These are phyloP conservation scores for Pseudonectria buxi DNA, from an alignment of 2,329 filamentous ascomycete genomes.

Conservation along the genomic window DNA sequence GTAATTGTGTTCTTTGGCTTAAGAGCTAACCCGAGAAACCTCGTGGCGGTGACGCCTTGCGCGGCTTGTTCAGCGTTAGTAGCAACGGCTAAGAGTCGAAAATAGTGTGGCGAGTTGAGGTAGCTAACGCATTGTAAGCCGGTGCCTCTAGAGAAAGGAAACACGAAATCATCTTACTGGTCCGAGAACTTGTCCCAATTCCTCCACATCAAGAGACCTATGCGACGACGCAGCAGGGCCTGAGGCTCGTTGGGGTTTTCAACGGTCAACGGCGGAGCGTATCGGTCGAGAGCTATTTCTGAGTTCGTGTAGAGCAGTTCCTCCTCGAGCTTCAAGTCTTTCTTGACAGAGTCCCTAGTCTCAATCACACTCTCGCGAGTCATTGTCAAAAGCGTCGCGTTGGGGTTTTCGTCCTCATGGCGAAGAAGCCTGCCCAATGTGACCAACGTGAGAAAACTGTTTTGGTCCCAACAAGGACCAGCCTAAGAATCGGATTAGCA, in stretches of 20 bases:
- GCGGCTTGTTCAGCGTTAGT: neutral
- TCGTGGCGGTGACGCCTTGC: conserved; percentile 4
- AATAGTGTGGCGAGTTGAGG: conserved; percentile 3
- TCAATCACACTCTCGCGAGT: conserved; percentile 6
- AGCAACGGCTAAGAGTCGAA: neutral
- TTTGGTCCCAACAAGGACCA: conserved; percentile 10
- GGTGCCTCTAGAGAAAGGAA: neutral
- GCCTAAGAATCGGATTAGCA: conserved; percentile 7
- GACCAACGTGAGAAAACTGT: conserved; percentile 5
- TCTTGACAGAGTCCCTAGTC: neutral
- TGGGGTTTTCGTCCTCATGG: conserved; percentile 19
- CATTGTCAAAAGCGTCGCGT: conserved; percentile 17
- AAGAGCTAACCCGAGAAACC: conserved; percentile 12
- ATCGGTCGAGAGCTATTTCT: conserved; percentile 10
- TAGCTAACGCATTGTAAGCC: conserved; percentile 2
- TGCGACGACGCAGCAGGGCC: conserved; percentile 9
- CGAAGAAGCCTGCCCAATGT: conserved; percentile 10
- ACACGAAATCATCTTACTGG: conserved; percentile 4
- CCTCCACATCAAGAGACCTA: conserved; percentile 17
- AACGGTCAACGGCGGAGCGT: conserved; percentile 9
- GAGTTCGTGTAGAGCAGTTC: neutral
- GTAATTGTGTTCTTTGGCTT: conserved; percentile 16
- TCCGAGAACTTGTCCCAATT: conserved; percentile 20
- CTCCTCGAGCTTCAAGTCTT: conserved; percentile 5
- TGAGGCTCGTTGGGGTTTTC: neutral